Evolutionary conservation across 495 filamentous ascomycete genomes (phyloP), one percentile per base, ranked within the genome.

Genomic region (Lasiosphaeriaceae sp.): DNA sequence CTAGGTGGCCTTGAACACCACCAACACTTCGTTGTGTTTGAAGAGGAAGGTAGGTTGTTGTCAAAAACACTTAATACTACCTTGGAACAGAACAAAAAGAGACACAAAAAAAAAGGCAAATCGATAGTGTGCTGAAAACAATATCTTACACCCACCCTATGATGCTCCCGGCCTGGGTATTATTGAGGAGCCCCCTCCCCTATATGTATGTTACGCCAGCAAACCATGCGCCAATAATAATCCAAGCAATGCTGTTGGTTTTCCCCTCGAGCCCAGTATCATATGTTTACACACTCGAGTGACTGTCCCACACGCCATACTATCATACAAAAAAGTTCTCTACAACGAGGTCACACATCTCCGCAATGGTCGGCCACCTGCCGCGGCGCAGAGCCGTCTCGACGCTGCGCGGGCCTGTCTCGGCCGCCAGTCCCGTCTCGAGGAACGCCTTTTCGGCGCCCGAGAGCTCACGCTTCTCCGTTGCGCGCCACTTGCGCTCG

Each of bases 401-500:
- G 19, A 77, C 34, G 47, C 69, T 52, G 52, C 65, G 54, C 53
- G 52, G 20, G 57, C 34, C 43, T 52, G 55, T 31, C 37, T 66
- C 57, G 47, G 60, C 50, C 54, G 63, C 68, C 19, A 74, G 52
- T n/a, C 73, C 74, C 23, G 70, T 74, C 57, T 78, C 67, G 31
- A 80, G 68, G 52, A 71, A 79, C n/a, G 68, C 67, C 57, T 70
- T 73, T 59, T 83, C 80, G 11, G 75, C 72, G 31, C 71, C 69
- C 1, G 71, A 73, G 6, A 78, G 70, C 54, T 77, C 77, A 22
- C 73, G 63, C 17, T 80, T 82, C 66, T 93, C 86, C 24, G 79
- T 80, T 58, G 85, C 80, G 50, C 81, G 80, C 91, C 94, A 98
- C 70, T 84, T 86, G 46, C 77, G 77, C 72, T 96, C 94, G 8